phyloP scores from a whole-genome alignment of 2,329 filamentous ascomycete species.

The Aureobasidium vineae region DNA sequence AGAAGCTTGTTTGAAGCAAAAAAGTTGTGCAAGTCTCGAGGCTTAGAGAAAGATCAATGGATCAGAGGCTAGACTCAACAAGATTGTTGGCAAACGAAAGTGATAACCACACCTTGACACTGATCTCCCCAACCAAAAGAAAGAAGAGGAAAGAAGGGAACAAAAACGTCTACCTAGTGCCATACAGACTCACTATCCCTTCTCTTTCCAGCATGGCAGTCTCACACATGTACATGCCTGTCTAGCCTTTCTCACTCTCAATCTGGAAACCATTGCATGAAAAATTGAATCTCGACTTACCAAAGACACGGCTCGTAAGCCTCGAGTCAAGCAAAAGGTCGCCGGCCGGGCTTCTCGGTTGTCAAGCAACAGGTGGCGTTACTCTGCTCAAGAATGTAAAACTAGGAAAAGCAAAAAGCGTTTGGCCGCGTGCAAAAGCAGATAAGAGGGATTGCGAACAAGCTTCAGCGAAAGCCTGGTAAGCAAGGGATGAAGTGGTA shows the following conservation, averaged over 20 bases:
- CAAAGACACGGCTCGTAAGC: background rate
- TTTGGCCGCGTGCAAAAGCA: background rate
- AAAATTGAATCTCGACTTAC: slow-evolving; percentile 9
- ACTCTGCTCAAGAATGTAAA: background rate
- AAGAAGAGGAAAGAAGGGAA: background rate
- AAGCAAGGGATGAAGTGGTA: slow-evolving; percentile 12
- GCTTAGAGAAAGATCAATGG: no score
- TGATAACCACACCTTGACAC: background rate
- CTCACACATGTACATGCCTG: background rate
- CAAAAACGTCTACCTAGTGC: background rate
- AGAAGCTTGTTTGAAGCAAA: background rate
- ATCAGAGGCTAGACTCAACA: no score
- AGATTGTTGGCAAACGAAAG: no score
- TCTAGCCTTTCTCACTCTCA: background rate
- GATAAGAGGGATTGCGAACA: background rate
- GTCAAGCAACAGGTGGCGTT: slow-evolving; percentile 1
- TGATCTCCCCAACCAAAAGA: background rate
- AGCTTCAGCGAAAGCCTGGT: background rate
- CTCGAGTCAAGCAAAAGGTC: slow-evolving; percentile 4
- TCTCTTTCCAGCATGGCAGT: background rate
- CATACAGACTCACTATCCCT: background rate
- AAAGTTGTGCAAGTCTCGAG: background rate
- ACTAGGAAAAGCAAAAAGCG: background rate
- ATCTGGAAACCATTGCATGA: slow-evolving; percentile 6
- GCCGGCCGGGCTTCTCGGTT: background rate